Percentiles rank a stretch among this genome's conserved stretches.
These are phyloP conservation scores for Ophiostoma pallidulum DNA, from an alignment of 2,329 filamentous ascomycete genomes.

Conservation along the genomic window DNA sequence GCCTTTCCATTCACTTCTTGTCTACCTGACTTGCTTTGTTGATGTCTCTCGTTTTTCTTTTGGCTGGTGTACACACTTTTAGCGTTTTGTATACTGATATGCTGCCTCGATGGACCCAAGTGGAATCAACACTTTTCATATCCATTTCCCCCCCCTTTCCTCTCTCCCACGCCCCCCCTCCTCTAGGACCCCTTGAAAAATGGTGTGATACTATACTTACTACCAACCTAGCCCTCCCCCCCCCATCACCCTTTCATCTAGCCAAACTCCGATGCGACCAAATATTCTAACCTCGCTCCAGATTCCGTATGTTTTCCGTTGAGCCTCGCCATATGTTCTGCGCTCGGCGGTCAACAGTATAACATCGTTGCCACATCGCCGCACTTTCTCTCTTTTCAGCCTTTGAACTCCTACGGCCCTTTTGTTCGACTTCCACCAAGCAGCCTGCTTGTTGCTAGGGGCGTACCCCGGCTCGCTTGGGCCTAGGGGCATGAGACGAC, in stretches of 20 bases:
- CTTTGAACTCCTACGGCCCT: too few relatives aligned
- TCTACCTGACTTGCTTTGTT: not conserved
- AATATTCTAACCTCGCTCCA: not conserved
- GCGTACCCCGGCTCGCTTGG: not conserved
- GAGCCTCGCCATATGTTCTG: conserved; percentile 1
- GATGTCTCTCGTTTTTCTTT: not conserved
- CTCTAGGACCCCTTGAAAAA: too few relatives aligned
- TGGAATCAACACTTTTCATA: too few relatives aligned
- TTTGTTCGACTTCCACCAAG: too few relatives aligned
- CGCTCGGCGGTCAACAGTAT: too few relatives aligned
- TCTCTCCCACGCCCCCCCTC: too few relatives aligned
- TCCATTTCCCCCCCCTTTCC: too few relatives aligned
- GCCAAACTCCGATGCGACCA: not conserved
- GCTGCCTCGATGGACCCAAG: not conserved
- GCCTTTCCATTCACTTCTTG: not conserved
- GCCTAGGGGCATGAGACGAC: conserved; percentile 6
- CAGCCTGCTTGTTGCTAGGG: not conserved
- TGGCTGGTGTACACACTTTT: not conserved
- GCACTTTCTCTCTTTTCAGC: too few relatives aligned
- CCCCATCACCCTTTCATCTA: too few relatives aligned
- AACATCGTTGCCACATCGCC: too few relatives aligned
- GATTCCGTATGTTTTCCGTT: not conserved
- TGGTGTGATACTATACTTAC: too few relatives aligned
- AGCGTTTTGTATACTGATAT: not conserved
- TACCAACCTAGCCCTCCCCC: too few relatives aligned